Evolutionary conservation across 2,329 filamentous ascomycete species (phyloP), one percentile per base, ranked within the genome.

Genomic region (Xylariales sp.): DNA sequence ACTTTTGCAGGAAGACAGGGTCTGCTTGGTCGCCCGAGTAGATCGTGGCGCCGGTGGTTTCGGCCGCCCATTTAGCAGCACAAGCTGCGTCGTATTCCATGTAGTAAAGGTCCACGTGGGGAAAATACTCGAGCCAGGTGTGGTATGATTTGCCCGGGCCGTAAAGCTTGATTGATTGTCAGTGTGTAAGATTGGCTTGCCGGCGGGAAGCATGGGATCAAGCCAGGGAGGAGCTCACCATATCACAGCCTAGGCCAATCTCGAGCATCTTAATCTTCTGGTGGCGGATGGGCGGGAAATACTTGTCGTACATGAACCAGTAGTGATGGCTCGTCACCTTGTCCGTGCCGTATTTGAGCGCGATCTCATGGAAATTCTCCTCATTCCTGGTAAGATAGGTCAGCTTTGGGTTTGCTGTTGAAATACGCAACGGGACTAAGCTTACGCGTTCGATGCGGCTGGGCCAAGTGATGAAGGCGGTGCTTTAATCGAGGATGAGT

Each of bases 1-100:
- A 64, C 4, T 51, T 43, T 5, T 59, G 43, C n/a, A 70, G 56
- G 35, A 68, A 66, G 0, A 38, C 33, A 3, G 50, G 45, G 38
- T 67, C 59, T 5, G 60, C 62, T 38, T 68, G 66, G 40, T 69
- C 61, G 3, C 67, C 64, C 4, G 59, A 50, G 46, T 62, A 66
- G 29, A 69, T 61, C 19, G 61, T 66, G 2, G 61, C 62, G 5
- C 55, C 58, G 2, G 50, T 52, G 1, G 54, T 62, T 16, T 62
- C 59, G 34, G 53, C 44, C 5, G 58, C 56, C 56, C 61, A 66
- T 21, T 59, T 58, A 21, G 56, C 45, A 4, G 58, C 64, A 39
- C 65, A 69, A 3, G 44, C 49, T 7, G 46, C 55, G 41, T 70
- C 57, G 41, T 58, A 60, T 37, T 69, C 37, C 43, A 69, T 66